Evolutionary conservation across 768 basidiomycete species (phyloP).

Genomic region (Amanita jacksonii): DNA sequence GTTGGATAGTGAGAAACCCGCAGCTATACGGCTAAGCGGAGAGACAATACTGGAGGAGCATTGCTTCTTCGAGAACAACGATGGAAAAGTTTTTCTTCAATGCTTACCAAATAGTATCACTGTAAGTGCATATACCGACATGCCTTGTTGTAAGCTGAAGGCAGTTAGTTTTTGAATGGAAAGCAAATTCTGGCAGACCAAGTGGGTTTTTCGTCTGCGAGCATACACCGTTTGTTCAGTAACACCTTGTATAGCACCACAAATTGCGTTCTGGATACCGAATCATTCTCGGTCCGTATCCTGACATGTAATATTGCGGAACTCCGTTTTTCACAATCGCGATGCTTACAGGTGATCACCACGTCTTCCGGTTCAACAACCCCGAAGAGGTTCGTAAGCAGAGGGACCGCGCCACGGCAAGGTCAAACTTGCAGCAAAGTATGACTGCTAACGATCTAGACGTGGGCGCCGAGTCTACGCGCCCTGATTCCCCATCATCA

Average conservation of each 20-base stretch:
- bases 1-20: constrained; percentile 68
- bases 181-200: constrained; percentile 72
- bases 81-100: constrained; percentile 78
- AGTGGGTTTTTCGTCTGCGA: constrained; percentile 32
- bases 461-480: constrained; percentile 40
- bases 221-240: background rate
- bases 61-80: constrained; percentile 81
- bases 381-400: constrained; percentile 91
- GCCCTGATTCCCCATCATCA: constrained; percentile 72
- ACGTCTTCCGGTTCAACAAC: constrained; percentile 96
- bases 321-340: constrained; percentile 4
- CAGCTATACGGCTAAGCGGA: constrained; percentile 88
- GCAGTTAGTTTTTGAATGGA: constrained; percentile 80
- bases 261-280: constrained; percentile 92
- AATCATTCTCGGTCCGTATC: constrained; percentile 77
- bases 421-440: constrained; percentile 59
- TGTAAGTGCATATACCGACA: constrained; percentile 32
- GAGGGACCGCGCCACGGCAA: constrained; percentile 70
- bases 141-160: constrained; percentile 10
- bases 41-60: constrained; percentile 89
- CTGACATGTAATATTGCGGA: constrained; percentile 8
- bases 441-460: constrained; percentile 62
- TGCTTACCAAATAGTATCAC: constrained; percentile 76
- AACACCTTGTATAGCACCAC: constrained; percentile 38
- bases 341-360: constrained; percentile 59